Evolutionary conservation across 352 stramenopile genomes (phyloP).

Genomic region (Globisporangium canariense): DNA sequence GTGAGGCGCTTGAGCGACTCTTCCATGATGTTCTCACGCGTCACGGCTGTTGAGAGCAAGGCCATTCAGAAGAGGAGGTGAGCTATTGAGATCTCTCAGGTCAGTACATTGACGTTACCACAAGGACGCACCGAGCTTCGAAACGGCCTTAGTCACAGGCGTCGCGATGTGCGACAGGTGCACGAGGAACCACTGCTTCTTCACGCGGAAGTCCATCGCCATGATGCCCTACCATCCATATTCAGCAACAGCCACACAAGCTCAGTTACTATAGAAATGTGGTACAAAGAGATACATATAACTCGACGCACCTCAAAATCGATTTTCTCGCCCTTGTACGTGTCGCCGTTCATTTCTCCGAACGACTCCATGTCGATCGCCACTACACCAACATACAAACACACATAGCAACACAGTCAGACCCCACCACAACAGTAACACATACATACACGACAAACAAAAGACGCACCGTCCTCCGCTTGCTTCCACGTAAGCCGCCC

Average conservation of each 20-base stretch:
- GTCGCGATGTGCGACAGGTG: constrained; percentile 63
- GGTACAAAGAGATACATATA: too few relatives aligned
- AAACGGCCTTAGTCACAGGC: constrained; percentile 54
- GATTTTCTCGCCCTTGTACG: constrained; percentile 37
- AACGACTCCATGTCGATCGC: constrained; percentile 73
- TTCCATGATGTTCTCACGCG: constrained; percentile 52
- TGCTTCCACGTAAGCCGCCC: constrained; percentile 54
- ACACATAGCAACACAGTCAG: background rate
- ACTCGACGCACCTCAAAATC: constrained; percentile 49
- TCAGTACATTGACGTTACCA: background rate
- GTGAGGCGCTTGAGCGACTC: constrained; percentile 45
- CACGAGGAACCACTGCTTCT: constrained; percentile 84
- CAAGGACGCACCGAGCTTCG: constrained; percentile 55
- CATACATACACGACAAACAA: background rate
- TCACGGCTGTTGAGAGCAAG: constrained; percentile 30
- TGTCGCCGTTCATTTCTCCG: constrained; percentile 30
- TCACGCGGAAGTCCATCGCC: constrained; percentile 69
- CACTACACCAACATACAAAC: constrained; percentile 21
- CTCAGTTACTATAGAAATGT: background rate
- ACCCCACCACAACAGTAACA: background rate
- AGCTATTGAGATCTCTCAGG: background rate
- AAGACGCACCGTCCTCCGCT: constrained; percentile 38
- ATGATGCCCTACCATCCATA: constrained; percentile 46
- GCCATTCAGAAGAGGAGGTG: too few relatives aligned
- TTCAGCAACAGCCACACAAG: background rate